Base-by-base conservation (phyloP, 2,329 filamentous ascomycete genomes). In the Elsinoe australis region DNA sequence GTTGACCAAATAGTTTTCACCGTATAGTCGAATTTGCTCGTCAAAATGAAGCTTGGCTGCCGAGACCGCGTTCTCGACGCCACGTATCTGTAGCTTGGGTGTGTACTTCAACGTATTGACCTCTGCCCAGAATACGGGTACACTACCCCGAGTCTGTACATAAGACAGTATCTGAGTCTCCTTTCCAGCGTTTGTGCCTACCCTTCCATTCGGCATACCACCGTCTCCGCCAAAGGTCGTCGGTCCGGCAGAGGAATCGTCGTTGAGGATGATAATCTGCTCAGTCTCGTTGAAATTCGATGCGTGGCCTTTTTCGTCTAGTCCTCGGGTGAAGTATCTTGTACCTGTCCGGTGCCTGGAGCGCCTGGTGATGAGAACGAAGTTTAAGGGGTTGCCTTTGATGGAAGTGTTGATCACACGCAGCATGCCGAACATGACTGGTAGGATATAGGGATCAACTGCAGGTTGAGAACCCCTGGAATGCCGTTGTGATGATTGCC, bases 221-320 rank as follows among this genome's bases (percentile, higher is more conserved):
- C 78, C 74, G 57, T 83, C 84, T 47, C 86, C 85, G 42, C 83
- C 83, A 65, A 86, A 95, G 5, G 88, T 89, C 32, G 85, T 82
- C 34, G 92, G 69, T 1, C 84, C 83, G 50, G 80, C 80, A 3
- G 75, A 75, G 39, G 78, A 75, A 49, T 71, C 76, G 66, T 96
- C 92, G 59, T 96, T 96, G 56, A 96, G 68, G 29, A 98, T 80
- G 52, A 95, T 75, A 26, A 92, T 74, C 64, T 98, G 92, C 64
- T 98, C 92, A 0, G 92, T 96, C 72, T 98, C 92, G 63, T 98
- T 98, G 75, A 90, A 98, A 65, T 98, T 98, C 55, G 92, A 87
- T n/a, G 92, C 92, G 64, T 96, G 81, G 18, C 92, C 92, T 53
- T 92, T 75, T 55, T 95, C 89, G 61, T 98, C 90, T 38, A 96